Evolutionary conservation across 371 early-diverging fungal species (phyloP), one percentile per base, ranked within the genome.

Genomic region (Actinomortierella wolfii): DNA sequence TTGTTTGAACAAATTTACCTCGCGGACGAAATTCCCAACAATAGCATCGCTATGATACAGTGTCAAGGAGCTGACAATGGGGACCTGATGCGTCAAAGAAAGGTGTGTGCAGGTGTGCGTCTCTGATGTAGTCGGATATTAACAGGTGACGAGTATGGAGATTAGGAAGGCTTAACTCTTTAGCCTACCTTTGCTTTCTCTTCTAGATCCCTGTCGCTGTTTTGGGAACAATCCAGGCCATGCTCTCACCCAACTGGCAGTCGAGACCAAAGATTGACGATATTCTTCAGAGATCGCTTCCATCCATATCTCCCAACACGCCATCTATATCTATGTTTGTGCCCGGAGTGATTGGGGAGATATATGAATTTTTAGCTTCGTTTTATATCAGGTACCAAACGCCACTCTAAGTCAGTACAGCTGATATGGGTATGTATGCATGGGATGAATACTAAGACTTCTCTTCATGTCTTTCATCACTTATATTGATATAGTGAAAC

Each of bases 281-380:
- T 3, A 79, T 85, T 41, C 61, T 88, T 13, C 83, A 70, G 21
- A 78, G 83, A 14, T 81, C 86, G 0, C 79, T 83, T 42, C 84
- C 85, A 1, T 74, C 77, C 3, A 78, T 80, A 48, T 74, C 81
- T 1, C 56, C 79, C 17, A 64, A 77, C 15, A 79, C 82, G 21
- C 75, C 81, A 2, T 61, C 57, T 0, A 76, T 68, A 13, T 79
- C 85, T 1, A 76, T 83, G 47, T 86, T 86, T 23, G 80, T 88
- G 23, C 81, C 83, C 5, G 73, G 78, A 15, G 64, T 79, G 34
- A 76, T 88, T 42, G 80, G 83, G 0, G 88, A 86, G 45, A 84
- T 86, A 62, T 86, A 88, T 45, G 86, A 86, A 14, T 88, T 82
- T 56, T 59, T 86, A 29, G 81, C 88, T 1, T 76, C 77, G 52